Evolutionary conservation across 345 rosid genomes (phyloP), one percentile per base, ranked within the genome.

Genomic region (Noccaea caerulescens): DNA sequence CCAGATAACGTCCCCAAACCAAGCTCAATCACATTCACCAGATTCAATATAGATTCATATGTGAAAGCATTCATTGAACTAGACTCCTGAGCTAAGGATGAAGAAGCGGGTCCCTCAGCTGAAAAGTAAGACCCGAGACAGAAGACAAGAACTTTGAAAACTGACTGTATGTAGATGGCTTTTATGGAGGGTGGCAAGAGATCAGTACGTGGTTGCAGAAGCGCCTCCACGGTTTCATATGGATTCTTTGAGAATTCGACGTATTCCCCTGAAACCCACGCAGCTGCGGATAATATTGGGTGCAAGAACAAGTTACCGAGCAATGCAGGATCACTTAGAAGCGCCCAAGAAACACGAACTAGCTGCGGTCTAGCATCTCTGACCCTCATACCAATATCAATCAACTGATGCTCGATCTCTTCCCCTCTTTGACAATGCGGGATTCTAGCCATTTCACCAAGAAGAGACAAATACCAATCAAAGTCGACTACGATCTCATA

Each of bases 301-400:
- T 86, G 88, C 87, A 94, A 72, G 82, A 78, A 89, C 55, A 80
- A 83, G 72, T 88, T 89, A 51, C 97, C 96, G 55, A 91, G 96
- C 71, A 91, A 85, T 18, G 99, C 97, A 66, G 99, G 99, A 85
- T 94, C 99, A 73, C 87, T 89, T n/a, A 94, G 80, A 71, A 94
- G 76, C 32, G 82, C 84, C 59, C 93, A 90, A 72, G 82, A 70
- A 57, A 94, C 84, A 25, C 73, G 80, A 71, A 91, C 88, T 68
- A 94, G 87, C 81, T 85, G 86, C 0, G 73, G 85, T 80, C 99
- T 86, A 39, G 81, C 96, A 84, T 94, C 99, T 82, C 81, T 84
- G 72, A 94, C 97, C 83, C 99, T 85, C 78, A 76, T 70, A 58
- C 91, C 99, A 46, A 94, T 83, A 74, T 94, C 97, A 74, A 89